Base-by-base conservation (phyloP, 2,329 filamentous ascomycete genomes). In the Clarireedia paspali region DNA sequence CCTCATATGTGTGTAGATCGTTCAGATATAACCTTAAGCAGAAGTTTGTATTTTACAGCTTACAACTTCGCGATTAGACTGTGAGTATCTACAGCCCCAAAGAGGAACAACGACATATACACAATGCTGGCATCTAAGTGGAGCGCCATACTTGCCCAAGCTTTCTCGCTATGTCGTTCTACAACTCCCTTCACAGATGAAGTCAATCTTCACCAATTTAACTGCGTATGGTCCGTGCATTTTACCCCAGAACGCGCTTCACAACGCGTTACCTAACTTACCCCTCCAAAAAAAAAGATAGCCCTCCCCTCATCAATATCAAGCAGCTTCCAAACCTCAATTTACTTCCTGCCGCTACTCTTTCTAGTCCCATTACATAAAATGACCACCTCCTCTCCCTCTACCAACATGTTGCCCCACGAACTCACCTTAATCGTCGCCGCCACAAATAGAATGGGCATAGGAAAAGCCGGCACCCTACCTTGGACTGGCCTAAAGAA, bases 351-450 rank as follows among this genome's bases (percentile, higher is more conserved):
- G 5, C 39, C 14, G 9, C 39, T 15, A 6, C 39, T 1, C 3
- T 10, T 10, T 20, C 39, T 20, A 6, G 2, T 1, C 6, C 5
- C 14, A 20, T 20, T 6, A 12, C 30, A 38, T 36, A 34, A n/a
- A 34, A 49, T 49, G 27, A 49, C 10, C 27, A 36, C 26, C 6
- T 30, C 34, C 26, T 4, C 36, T 34, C 2, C 53, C 54, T 14
- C 40, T 55, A 42, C 39, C 2, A 24, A 10, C 2, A 47, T 47
- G 44, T n/a, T 47, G 6, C 44, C 44, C 3, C 44, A 23, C 53
- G 85, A 89, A 62, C 76, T 96, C 53, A 96, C 90, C n/a, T 81
- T 96, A 65, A 87, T 97, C 71, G 90, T 96, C 65, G 92, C 89
- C n/a, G 87, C 91, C 17, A 95, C 91, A n/a, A 85, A 86, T 52